phyloP scores from a whole-genome alignment of 805 yeast genomes.

The Kodamaea leandrae region DNA sequence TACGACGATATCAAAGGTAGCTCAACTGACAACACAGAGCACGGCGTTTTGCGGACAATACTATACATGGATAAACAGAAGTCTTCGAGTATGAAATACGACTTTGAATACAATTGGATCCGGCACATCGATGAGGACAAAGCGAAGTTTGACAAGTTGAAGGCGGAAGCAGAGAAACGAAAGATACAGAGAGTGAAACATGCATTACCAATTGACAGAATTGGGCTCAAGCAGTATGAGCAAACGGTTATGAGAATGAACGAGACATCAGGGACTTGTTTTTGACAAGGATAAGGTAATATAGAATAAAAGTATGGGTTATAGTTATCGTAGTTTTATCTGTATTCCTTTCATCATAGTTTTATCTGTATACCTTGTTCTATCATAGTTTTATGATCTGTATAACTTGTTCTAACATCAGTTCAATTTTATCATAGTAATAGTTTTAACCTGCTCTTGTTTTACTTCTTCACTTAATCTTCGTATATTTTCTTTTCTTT shows the following conservation, averaged over 20 bases:
- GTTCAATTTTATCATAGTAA: neutral
- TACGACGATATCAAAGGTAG: conserved; percentile 18
- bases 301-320: no score
- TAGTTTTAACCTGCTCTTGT: neutral
- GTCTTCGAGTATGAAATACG: conserved; percentile 25
- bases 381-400: no score
- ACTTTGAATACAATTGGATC: conserved; percentile 25
- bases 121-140: conserved; percentile 8
- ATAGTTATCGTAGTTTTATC: no score
- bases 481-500: neutral
- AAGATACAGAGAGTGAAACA: conserved; percentile 9
- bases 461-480: neutral
- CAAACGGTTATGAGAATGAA: conserved; percentile 27
- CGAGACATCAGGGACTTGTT: conserved; percentile 25
- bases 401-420: no score
- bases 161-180: conserved; percentile 6
- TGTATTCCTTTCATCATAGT: no score
- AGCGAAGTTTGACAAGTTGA: conserved; percentile 1
- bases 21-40: conserved; percentile 21
- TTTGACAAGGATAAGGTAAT: conserved; percentile 15
- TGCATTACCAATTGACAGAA: no score
- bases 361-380: no score
- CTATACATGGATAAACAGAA: conserved; percentile 21
- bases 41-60: conserved; percentile 22
- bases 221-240: conserved; percentile 26